Percentiles rank a stretch among this genome's conserved stretches.
Conservation (phyloP, 176 grass and related monocot species). For the Triticum timopheevii region DNA sequence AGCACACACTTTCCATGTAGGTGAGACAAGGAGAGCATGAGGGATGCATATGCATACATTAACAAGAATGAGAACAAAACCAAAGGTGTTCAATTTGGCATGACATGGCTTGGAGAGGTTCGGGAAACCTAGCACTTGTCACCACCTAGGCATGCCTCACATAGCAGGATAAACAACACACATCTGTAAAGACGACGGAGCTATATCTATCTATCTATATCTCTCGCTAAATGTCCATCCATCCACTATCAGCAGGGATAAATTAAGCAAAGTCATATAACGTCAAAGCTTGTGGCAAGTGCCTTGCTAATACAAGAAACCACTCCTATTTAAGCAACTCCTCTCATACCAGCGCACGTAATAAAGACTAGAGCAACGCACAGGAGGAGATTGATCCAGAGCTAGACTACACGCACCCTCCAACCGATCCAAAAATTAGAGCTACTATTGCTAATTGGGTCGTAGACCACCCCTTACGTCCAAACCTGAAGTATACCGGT, state of each 20-base stretch:
- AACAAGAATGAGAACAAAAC: slow-evolving; percentile 2
- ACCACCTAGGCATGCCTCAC: neutral
- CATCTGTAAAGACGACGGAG: neutral
- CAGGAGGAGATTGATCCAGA: no score
- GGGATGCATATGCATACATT: neutral
- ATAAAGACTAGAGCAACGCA: no score
- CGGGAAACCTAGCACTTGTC: neutral
- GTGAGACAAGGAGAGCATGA: neutral
- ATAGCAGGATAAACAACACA: neutral
- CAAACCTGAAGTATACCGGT: no score
- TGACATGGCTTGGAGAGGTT: neutral
- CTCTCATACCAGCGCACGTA: no score
- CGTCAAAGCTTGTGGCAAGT: no score
- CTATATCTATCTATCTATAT: neutral
- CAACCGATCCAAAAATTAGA: no score
- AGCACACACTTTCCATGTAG: neutral
- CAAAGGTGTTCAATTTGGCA: neutral
- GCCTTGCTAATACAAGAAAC: no score
- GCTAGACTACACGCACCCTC: no score
- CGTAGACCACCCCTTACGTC: no score
- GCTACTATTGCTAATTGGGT: no score
- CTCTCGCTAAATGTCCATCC: neutral
- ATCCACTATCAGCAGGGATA: neutral
- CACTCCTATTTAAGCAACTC: no score
- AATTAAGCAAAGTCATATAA: no score